Base-by-base conservation (phyloP, 2,329 filamentous ascomycete species). In the Xylaria digitata region DNA sequence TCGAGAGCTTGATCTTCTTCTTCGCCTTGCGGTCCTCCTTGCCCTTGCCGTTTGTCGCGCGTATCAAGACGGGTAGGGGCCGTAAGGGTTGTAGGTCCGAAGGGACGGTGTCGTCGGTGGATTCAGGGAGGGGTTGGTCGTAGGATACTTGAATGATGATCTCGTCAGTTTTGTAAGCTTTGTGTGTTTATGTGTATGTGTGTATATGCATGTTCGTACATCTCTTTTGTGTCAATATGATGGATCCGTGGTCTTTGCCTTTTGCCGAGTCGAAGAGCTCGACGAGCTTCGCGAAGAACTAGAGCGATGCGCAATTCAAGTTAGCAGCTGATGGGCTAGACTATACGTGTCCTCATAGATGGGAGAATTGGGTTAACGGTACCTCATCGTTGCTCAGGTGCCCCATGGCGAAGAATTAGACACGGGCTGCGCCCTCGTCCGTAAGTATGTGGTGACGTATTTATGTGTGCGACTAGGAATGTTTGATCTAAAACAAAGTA, bases 11-110 rank as follows among this genome's bases (percentile, higher is more conserved):
- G 72, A 92, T 80, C 71, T 90, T 90, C 63, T 84, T 40, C 6
- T 63, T 60, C 6, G 53, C 78, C 46, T 83, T 79, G 62, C 85
- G 84, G 69, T 85, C 84, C 68, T 80, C 82, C 73, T 86, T 88
- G 57, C 82, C 86, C 76, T 91, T 92, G 74, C 92, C 93, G 78
- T 98, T 93, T 40, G 92, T 91, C 15, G 93, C 95, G 67, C 94
- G 90, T 71, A 99, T 87, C 50, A 98, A 82, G 66, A 98, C 82
- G 7, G 94, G 90, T 15, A 91, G 81, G 6, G 90, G 89, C 32
- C 82, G 81, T 11, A 85, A 80, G 15, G 85, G 85, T 66, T 85
- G 80, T 1, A 90, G 83, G 71, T 93, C 90, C 74, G 87, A 83
- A 65, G 90, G 83, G 15, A 85, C 82, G 61, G 86, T 82, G 46